These are phyloP conservation scores for Aspergillus arachidicola DNA, from an alignment of 2,329 filamentous ascomycete species.

Conservation along the genomic window DNA sequence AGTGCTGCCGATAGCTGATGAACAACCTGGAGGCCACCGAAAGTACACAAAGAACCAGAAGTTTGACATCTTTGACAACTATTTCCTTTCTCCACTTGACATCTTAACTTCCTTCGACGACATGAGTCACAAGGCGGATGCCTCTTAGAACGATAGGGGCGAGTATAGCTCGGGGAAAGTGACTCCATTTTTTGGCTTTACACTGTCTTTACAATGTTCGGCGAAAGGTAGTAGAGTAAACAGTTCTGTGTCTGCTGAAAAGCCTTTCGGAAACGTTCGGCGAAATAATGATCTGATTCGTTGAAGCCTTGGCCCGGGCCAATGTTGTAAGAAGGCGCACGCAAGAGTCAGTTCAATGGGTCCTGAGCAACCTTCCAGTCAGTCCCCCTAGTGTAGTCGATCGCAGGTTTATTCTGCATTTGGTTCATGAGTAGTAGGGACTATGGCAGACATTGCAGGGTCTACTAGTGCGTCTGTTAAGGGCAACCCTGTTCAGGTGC, in stretches of 20 bases:
- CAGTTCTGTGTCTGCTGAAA: background rate
- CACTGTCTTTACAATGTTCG: background rate
- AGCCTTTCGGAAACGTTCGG: background rate
- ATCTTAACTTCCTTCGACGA: slow-evolving; percentile 25
- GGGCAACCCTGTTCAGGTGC: background rate
- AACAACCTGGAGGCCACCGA: background rate
- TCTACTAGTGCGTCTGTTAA: background rate
- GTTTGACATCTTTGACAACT: slow-evolving; percentile 17
- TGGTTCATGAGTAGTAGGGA: background rate
- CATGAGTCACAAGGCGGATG: slow-evolving; percentile 27
- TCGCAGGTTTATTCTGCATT: background rate
- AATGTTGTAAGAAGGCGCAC: background rate
- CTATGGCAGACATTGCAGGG: background rate
- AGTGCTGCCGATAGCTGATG: background rate
- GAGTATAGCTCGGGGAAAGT: background rate
- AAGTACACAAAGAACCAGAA: background rate
- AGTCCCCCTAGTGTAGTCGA: background rate
- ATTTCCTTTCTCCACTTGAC: slow-evolving; percentile 11
- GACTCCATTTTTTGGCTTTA: background rate
- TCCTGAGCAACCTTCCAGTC: background rate
- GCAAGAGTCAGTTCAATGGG: background rate
- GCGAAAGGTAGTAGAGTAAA: background rate
- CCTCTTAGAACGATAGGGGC: slow-evolving; percentile 29
- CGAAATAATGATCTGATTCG: slow-evolving; percentile 3
- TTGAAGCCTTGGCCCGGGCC: background rate